These are phyloP conservation scores for Dendrobium huoshanense DNA, from an alignment of 106 monocot species.

Conservation along the genomic window DNA sequence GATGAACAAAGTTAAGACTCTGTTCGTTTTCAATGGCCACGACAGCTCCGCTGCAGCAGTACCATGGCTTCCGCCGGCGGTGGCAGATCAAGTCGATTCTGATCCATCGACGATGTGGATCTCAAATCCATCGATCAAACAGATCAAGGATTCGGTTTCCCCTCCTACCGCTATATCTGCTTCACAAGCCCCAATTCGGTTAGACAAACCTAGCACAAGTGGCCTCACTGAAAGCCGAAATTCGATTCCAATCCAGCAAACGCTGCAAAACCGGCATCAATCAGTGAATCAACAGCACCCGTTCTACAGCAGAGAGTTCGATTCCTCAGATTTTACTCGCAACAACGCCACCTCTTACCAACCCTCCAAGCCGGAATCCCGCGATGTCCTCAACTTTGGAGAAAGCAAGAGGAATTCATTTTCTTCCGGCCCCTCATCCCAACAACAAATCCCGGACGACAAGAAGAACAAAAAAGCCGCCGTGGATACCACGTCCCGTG, in stretches of 20 bases:
- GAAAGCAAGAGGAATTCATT: conserved; percentile 22
- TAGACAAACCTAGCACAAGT: not conserved
- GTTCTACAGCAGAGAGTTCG: conserved; percentile 6
- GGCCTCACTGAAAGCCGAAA: conserved; percentile 26
- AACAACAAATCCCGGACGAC: no score
- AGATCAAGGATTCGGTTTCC: conserved; percentile 46
- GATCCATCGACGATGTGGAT: conserved; percentile 61
- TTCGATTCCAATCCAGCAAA: conserved; percentile 17
- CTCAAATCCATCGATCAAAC: conserved; percentile 40
- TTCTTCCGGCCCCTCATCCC: conserved; percentile 8
- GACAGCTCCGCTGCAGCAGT: no score
- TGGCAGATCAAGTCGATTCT: not conserved
- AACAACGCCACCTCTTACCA: conserved; percentile 15
- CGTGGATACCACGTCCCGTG: conserved; percentile 24
- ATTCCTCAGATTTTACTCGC: conserved; percentile 36
- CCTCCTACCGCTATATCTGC: no score
- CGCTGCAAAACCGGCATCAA: no score
- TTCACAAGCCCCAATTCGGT: no score
- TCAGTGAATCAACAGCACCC: no score
- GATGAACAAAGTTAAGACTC: conserved; percentile 26
- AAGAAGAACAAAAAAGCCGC: conserved; percentile 10
- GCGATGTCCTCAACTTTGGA: conserved; percentile 60
- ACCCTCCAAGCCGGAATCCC: conserved; percentile 50
- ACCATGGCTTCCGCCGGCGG: no score
- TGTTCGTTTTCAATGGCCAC: conserved; percentile 35